Conservation (phyloP, 164 flowering plant species). For the Warburgia ugandensis region DNA sequence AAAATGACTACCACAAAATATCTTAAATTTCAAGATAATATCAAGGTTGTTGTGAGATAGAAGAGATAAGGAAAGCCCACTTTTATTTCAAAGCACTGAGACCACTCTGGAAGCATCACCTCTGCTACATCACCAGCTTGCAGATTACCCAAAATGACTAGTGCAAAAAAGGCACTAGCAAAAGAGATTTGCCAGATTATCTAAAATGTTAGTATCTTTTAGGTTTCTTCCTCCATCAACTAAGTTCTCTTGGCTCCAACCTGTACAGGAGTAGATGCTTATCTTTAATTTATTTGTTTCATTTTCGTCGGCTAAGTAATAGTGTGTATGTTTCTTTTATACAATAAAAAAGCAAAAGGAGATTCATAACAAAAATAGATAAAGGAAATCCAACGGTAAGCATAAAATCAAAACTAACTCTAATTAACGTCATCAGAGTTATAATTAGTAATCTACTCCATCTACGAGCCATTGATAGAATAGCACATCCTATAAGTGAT, state of each 20-base stretch:
- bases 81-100: neutral
- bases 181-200: neutral
- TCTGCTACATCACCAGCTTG: slow-evolving; percentile 9
- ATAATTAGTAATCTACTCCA: neutral
- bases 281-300: neutral
- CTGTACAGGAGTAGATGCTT: neutral
- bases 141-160: slow-evolving; percentile 6
- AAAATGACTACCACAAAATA: slow-evolving; percentile 11
- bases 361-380: neutral
- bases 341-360: too few relatives aligned
- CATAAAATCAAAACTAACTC: neutral
- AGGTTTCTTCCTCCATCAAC: slow-evolving; percentile 7
- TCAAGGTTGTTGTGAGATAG: slow-evolving; percentile 5
- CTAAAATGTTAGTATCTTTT: neutral
- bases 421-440: neutral
- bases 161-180: neutral
- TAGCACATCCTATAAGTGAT: neutral
- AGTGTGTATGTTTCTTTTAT: too few relatives aligned
- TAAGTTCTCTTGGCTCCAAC: neutral
- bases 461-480: neutral
- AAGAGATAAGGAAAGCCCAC: neutral
- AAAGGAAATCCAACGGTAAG: neutral
- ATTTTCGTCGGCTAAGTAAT: too few relatives aligned
- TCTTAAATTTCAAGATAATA: slow-evolving; percentile 3
- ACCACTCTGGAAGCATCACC: slow-evolving; percentile 1